A percentile compares a stretch with the other conserved stretches of the same genome.
Evolutionary conservation across 176 grass and related monocot species (phyloP).

Genomic region (Pontederia crassipes): DNA sequence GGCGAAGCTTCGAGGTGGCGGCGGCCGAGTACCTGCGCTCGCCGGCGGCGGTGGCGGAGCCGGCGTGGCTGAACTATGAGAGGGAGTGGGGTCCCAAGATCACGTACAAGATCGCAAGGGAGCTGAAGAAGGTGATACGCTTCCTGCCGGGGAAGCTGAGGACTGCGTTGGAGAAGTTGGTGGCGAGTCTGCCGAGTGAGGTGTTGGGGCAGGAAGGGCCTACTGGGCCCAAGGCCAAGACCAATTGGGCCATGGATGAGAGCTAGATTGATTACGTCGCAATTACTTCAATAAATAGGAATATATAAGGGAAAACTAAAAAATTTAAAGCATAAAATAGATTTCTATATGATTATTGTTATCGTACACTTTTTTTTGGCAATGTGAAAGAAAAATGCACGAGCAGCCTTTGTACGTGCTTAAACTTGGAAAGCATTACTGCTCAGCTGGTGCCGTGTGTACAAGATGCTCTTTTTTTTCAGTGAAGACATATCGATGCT

Average conservation of each 20-base stretch:
- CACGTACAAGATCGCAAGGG: slow-evolving; percentile 49
- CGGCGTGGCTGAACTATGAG: slow-evolving; percentile 52
- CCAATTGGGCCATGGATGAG: slow-evolving; percentile 57
- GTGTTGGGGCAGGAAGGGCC: slow-evolving; percentile 59
- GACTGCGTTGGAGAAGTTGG: slow-evolving; percentile 30
- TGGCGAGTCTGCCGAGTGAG: slow-evolving; percentile 32
- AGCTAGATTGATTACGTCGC: neutral
- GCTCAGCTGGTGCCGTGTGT: too few relatives aligned
- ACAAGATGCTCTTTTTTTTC: too few relatives aligned
- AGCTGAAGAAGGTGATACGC: slow-evolving; percentile 44
- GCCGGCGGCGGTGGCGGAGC: slow-evolving; percentile 15
- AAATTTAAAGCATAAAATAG: too few relatives aligned
- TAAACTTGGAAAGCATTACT: too few relatives aligned
- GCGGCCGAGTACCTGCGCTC: slow-evolving; percentile 48
- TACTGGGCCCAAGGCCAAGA: slow-evolving; percentile 59
- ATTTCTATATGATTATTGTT: too few relatives aligned
- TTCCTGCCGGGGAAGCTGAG: slow-evolving; percentile 32
- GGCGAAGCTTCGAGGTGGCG: slow-evolving; percentile 38
- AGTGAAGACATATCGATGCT: too few relatives aligned
- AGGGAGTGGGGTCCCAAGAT: slow-evolving; percentile 69
- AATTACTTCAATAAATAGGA: too few relatives aligned
- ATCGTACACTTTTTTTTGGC: too few relatives aligned
- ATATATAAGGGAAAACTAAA: too few relatives aligned
- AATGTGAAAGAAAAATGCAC: too few relatives aligned
- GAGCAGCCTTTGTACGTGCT: too few relatives aligned